Evolutionary conservation across 2,329 filamentous ascomycete genomes (phyloP), one percentile per base, ranked within the genome.

Genomic region (Diplodia sapinea): DNA sequence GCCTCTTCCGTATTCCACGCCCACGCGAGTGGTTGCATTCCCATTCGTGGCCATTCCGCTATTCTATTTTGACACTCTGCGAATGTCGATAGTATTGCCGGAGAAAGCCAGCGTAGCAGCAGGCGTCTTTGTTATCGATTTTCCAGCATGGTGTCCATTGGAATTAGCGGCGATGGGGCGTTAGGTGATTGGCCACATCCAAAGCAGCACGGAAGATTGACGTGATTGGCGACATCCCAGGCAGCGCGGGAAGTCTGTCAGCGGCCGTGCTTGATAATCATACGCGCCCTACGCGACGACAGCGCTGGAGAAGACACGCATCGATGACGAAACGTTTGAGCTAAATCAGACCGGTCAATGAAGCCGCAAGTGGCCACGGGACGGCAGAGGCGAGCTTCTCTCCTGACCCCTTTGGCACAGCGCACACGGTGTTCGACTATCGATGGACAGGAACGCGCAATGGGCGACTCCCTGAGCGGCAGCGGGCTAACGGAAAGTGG

Each of bases 401-500:
- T 47, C 40, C 40, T 47, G 5, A 47, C 15, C 40, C 40, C 40
- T n/a, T 47, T n/a, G 17, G 40, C 40, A 47, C 40, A 47, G 40
- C 40, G 40, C 40, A n/a, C 40, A 47, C 5, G 40, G 40, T 47
- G 40, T 47, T 47, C 40, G 15, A 11, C 6, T n/a, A 23, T 23
- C 23, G 15, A 36, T 36, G 54, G 26, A 11, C 33, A 36, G 7
- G 31, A 7, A 20, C 29, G 31, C 11, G 20, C 23, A 54, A 38
- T 56, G 31, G 52, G 17, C 52, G 12, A 29, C 17, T 11, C 52
- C 26, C 29, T 56, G 52, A 38, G 20, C 31, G 55, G 38, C 20
- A n/a, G 15, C 20, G 20, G 7, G 15, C 55, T 59, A 59, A 59
- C 55, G 36, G 36, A 38, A 47, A 59, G 55, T 15, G 55, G 55